Percentiles rank a stretch among this genome's conserved stretches.
phyloP scores from a whole-genome alignment of 2,329 filamentous ascomycete species.

The Claviceps sp. region DNA sequence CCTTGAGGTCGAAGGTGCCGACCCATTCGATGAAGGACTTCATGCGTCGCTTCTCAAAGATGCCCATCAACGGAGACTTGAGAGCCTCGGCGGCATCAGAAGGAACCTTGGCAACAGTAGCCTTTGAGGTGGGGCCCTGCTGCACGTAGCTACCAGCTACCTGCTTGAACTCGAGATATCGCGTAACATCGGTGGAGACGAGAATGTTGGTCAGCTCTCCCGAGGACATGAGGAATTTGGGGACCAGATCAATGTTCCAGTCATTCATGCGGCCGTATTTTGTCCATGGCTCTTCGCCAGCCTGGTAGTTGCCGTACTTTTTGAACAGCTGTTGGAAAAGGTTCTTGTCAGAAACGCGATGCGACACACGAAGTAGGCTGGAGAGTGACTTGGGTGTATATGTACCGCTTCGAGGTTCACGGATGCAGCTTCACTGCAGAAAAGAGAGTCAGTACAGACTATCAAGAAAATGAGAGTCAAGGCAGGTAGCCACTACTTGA shows the following conservation, averaged over 20 bases:
- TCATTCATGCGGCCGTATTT: slow-evolving; percentile 93
- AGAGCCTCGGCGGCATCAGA: slow-evolving; percentile 85
- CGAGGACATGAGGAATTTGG: slow-evolving; percentile 97
- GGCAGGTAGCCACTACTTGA: no score
- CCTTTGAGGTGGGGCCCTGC: slow-evolving; percentile 68
- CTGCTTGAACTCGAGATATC: slow-evolving; percentile 86
- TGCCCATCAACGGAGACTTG: slow-evolving; percentile 84
- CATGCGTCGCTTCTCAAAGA: slow-evolving; percentile 95
- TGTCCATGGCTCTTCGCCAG: slow-evolving; percentile 88
- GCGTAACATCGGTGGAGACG: slow-evolving; percentile 83
- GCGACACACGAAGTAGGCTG: slow-evolving; percentile 3
- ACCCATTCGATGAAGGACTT: slow-evolving; percentile 97
- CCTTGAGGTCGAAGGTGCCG: slow-evolving; percentile 68
- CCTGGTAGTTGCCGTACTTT: slow-evolving; percentile 74
- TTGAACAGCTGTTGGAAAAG: slow-evolving; percentile 63
- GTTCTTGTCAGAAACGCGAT: slow-evolving; percentile 9
- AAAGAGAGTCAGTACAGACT: slow-evolving; percentile 14
- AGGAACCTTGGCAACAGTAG: slow-evolving; percentile 91
- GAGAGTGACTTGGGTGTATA: slow-evolving; percentile 9
- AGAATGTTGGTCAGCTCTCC: slow-evolving; percentile 98
- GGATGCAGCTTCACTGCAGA: slow-evolving; percentile 67
- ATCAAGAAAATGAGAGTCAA: neutral
- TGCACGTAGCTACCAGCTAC: slow-evolving; percentile 95
- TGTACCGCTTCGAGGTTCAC: slow-evolving; percentile 88
- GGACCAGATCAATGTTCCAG: slow-evolving; percentile 98